Evolutionary conservation across 2,329 filamentous ascomycete species (phyloP), one percentile per base, ranked within the genome.

Genomic region (Pseudogymnoascus sp.): DNA sequence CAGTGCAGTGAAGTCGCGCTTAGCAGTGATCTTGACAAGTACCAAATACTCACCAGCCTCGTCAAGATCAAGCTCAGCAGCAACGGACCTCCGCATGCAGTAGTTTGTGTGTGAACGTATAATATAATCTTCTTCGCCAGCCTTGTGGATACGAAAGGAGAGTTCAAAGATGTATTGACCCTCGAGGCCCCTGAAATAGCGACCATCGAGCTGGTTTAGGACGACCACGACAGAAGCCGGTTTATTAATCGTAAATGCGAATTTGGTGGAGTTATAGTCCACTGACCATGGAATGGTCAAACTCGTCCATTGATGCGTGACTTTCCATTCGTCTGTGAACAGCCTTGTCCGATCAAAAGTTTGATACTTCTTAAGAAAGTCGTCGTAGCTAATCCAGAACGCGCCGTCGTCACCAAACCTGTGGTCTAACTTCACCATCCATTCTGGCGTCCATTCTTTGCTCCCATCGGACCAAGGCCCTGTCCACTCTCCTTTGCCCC

Each of bases 311-410:
- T 80, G 79, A 62, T 83, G 80, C 14, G 79, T 81, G 60, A 81
- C 79, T 47, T 79, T 78, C 85, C 84, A 88, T 65, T 82, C 78
- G 18, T 84, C 81, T 25, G 80, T 76, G 72, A 87, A 87, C 16
- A 88, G 79, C 0, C 84, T 78, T 0, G 85, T 87, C 12, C 84
- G 79, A 69, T 87, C 84, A 62, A 87, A 82, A 66, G 81, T 79
- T 59, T 81, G 80, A 69, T 83, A 87, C 68, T 86, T 87, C 66
- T 81, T 79, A 11, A 87, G 78, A 61, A 88, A 76, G 67, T 87
- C 84, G 60, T 82, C 77, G 68, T 85, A 86, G 1, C 82, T 79
- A 64, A 86, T 86, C 84, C 84, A 86, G 69, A 86, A 86, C 11
- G 84, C 82, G 0, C 82, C 84, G 67, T 86, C 84, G 66, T 81